Evolutionary conservation across 352 stramenopile species (phyloP).

Genomic region (Pythium oligandrum): DNA sequence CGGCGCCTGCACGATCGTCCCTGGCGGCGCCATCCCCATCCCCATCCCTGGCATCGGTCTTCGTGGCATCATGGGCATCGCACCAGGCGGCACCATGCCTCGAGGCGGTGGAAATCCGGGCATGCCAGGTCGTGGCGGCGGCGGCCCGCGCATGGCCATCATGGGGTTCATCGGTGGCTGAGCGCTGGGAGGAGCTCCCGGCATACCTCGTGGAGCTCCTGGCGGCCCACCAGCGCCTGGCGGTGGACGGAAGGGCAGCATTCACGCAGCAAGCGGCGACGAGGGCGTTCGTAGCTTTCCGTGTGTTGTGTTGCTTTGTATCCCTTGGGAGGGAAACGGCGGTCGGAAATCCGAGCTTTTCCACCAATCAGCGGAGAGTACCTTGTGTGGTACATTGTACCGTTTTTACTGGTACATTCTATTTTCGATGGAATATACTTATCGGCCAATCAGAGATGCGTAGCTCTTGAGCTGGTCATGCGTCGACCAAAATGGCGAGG

Average conservation of each 20-base stretch:
- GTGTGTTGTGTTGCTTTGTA: too few relatives aligned
- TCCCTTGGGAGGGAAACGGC: too few relatives aligned
- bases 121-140: slow-evolving; percentile 5
- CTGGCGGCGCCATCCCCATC: slow-evolving; percentile 7
- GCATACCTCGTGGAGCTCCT: background rate
- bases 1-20: slow-evolving; percentile 9
- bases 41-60: background rate
- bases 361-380: too few relatives aligned
- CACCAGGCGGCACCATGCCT: background rate
- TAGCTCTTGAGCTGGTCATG: too few relatives aligned
- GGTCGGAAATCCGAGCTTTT: too few relatives aligned
- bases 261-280: background rate
- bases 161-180: slow-evolving; percentile 3
- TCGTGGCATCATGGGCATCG: background rate
- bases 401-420: too few relatives aligned
- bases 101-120: slow-evolving; percentile 7
- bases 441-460: too few relatives aligned
- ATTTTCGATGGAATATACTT: too few relatives aligned
- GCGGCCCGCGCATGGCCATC: slow-evolving; percentile 8
- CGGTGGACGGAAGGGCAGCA: slow-evolving; percentile 17
- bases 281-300: too few relatives aligned
- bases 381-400: too few relatives aligned
- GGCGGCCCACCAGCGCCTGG: background rate
- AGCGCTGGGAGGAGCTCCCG: background rate
- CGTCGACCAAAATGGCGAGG: too few relatives aligned